phyloP scores from a whole-genome alignment of 73 alveolate genomes.

The Strombidium stylifer region DNA sequence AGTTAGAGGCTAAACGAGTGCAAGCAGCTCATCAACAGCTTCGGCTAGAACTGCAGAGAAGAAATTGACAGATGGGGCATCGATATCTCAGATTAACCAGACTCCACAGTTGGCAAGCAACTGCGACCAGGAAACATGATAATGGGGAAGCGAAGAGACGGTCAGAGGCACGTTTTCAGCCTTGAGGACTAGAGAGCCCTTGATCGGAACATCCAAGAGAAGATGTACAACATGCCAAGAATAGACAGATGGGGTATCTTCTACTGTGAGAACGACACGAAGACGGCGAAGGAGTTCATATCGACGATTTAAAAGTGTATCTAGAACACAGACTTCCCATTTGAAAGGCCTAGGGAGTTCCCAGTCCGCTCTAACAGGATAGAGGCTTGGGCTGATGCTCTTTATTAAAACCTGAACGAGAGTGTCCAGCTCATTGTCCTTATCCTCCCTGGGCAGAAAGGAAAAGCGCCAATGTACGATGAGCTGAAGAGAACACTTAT shows the following conservation, averaged over 20 bases:
- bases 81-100: conserved; percentile 67
- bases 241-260: conserved; percentile 81
- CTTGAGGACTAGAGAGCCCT: conserved; percentile 64
- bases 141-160: conserved; percentile 51
- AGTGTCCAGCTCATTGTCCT: conserved; percentile 18
- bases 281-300: conserved; percentile 50
- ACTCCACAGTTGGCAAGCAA: conserved; percentile 43
- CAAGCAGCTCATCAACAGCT: conserved; percentile 66
- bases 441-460: conserved; percentile 75
- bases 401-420: conserved; percentile 11
- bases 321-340: conserved; percentile 44
- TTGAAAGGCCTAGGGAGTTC: conserved; percentile 52
- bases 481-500: conserved; percentile 51
- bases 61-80: conserved; percentile 80
- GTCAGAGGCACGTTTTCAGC: conserved; percentile 20
- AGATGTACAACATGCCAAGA: conserved; percentile 73
- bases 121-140: conserved; percentile 61
- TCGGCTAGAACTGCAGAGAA: conserved; percentile 60
- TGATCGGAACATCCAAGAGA: conserved; percentile 79
- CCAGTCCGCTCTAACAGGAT: conserved; percentile 4
- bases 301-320: conserved; percentile 59
- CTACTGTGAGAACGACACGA: conserved; percentile 64
- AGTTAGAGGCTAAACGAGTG: conserved; percentile 81
- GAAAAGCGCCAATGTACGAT: conserved; percentile 67
- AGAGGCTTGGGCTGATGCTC: conserved; percentile 26